Evolutionary conservation across 2,329 filamentous ascomycete species (phyloP).

Genomic region (Cercospora beticola): DNA sequence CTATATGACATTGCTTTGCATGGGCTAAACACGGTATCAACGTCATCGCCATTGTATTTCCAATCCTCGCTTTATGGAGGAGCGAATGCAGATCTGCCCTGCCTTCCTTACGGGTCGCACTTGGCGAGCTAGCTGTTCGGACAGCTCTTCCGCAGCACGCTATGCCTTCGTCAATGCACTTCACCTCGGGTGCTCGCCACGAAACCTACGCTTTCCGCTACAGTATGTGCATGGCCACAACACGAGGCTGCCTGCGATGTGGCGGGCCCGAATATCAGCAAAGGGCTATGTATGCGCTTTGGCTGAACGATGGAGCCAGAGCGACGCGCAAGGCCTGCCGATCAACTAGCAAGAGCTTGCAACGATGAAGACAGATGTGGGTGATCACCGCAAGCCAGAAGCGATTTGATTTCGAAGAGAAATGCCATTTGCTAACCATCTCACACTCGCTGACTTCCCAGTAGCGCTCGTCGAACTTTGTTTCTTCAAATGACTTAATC

Average conservation of each 20-base stretch:
- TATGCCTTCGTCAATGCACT: not conserved
- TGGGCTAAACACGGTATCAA: not conserved
- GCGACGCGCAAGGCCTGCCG: not conserved
- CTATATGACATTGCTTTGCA: not conserved
- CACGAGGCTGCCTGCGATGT: not conserved
- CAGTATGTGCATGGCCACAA: not conserved
- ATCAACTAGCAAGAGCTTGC: not conserved
- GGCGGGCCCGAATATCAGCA: not conserved
- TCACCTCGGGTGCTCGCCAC: not conserved
- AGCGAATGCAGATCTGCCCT: conserved; percentile 1
- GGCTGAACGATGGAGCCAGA: not conserved
- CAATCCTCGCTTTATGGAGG: not conserved
- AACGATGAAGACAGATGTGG: not conserved
- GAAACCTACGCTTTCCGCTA: not conserved
- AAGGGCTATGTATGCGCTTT: not conserved
- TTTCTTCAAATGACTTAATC: not conserved
- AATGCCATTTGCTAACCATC: not conserved
- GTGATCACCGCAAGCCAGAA: not conserved
- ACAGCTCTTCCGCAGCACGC: not conserved
- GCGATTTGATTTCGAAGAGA: not conserved
- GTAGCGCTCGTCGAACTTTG: not conserved
- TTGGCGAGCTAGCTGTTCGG: not conserved
- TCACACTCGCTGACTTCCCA: not conserved
- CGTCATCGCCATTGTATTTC: not conserved
- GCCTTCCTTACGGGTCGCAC: not conserved